Base-by-base conservation (phyloP, 1,284 basidiomycete species). In the Fereydounia khargensis region DNA sequence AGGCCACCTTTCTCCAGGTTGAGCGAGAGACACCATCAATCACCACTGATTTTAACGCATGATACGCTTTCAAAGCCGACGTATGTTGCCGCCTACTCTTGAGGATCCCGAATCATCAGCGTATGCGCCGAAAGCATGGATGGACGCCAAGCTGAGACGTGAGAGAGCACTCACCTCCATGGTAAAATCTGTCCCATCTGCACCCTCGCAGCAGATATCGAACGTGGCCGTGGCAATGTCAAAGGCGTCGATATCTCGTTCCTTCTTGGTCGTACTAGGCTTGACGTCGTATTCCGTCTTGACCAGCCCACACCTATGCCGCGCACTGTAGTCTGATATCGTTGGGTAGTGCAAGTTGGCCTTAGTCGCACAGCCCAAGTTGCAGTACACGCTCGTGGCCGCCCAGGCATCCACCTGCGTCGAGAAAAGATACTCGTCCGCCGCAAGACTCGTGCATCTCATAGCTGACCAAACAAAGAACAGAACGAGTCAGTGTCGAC, bases 221-320 rank as follows among this genome's bases (percentile, higher is more conserved):
- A 59, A 34, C 2, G 42, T 43, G 3, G 56, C 56, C 11, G 39
- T 53, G 7, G 31, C 40, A 0, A 59, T 38, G 0, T 49, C 54
- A 22, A 49, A 53, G 7, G 46, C 50, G 25, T 53, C 43, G 30
- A 59, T 59, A 17, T 59, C 56, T 18, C 54, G 37, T 27, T 13
- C 39, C 21, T 18, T 28, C 25, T 22, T 14, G 18, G 25, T 21
- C 11, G 4, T 14, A 6, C 13, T 31, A 21, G 9, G 36, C 43
- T 52, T 52, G 39, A 17, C 42, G 9, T 37, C 44, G 19, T 46
- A 39, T 17, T 23, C 35, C 36, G 30, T 49, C 40, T 50, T 56
- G n/a, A n/a, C n/a, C n/a, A n/a, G n/a, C n/a, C n/a, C n/a, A n/a
- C n/a, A n/a, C n/a, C n/a, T n/a, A n/a, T n/a, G n/a, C n/a, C n/a